Base-by-base conservation (phyloP, 2,329 filamentous ascomycete genomes). In the Periglandula ipomoeae region DNA sequence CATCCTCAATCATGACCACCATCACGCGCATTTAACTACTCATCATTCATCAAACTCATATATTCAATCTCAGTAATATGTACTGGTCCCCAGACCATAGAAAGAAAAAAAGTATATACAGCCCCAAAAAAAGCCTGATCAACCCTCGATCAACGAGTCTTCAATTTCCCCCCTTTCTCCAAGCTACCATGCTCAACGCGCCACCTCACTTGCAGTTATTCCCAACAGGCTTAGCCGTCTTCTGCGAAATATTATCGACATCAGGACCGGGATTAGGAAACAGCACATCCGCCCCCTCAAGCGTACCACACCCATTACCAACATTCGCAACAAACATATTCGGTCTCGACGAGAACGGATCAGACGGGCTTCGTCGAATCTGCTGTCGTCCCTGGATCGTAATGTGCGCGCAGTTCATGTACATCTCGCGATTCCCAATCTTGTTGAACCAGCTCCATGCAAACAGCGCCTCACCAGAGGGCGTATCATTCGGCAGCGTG, bases 391-490 rank as follows among this genome's bases (percentile, higher is more conserved):
- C 65, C 48, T 63, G 66, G 60, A 89, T 81, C 52, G 76, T 79
- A 57, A 90, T 77, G 46, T 78, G 73, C 9, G 87, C 86, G 61
- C 87, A 93, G 68, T 89, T 87, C 84, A 89, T 89, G 75, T 93
- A 93, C 78, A 86, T 87, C 64, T 91, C 87, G 43, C 86, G 77
- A 68, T 89, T 89, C 23, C 87, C 86, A 37, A 85, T 65, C 56
- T 80, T 71, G 71, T 89, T 89, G 69, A 87, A 84, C 84, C 84
- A 87, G 22, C 79, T 82, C 87, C 87, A 91, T 24, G 81, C 81
- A 47, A 91, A 76, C 41, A 90, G 64, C 50, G 81, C 84, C 30
- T 82, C 77, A 65, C 66, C 71, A 51, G 66, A 59, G 13, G 81
- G 79, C 1, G 80, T 79, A 55, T 84, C 80, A 2, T 67, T 65